phyloP scores from a whole-genome alignment of 2,329 filamentous ascomycete species.

The Magnaporthales sp. region DNA sequence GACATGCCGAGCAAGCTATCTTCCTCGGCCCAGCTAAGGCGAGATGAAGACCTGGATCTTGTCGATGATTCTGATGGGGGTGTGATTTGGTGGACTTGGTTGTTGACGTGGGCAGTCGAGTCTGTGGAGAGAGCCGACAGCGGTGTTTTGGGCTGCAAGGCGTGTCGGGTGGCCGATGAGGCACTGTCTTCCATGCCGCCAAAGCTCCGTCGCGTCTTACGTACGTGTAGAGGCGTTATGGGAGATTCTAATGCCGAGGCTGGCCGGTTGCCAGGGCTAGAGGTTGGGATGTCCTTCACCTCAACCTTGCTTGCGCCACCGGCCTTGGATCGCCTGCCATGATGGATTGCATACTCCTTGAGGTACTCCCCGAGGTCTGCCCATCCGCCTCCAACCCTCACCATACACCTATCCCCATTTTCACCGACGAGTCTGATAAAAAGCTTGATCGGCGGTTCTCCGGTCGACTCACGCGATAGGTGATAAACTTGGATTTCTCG shows the following conservation, averaged over 20 bases:
- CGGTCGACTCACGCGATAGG: constrained; percentile 65
- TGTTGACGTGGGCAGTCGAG: constrained; percentile 10
- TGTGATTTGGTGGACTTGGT: constrained; percentile 21
- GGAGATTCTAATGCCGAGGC: constrained; percentile 24
- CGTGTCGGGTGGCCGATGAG: constrained; percentile 16
- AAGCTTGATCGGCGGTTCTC: constrained; percentile 84
- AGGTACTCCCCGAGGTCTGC: constrained; percentile 92
- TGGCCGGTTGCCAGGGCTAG: constrained; percentile 26
- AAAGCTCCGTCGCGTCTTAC: constrained; percentile 42
- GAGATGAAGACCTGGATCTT: constrained; percentile 43
- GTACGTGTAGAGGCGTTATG: constrained; percentile 42
- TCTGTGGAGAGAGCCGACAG: not conserved
- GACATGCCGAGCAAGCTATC: constrained; percentile 59
- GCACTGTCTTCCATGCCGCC: constrained; percentile 21
- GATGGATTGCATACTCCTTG: constrained; percentile 85
- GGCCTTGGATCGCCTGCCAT: constrained; percentile 59
- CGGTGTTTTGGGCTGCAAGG: not conserved
- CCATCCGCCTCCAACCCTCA: constrained; percentile 97
- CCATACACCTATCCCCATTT: constrained; percentile 88
- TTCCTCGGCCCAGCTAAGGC: constrained; percentile 49
- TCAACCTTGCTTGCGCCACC: constrained; percentile 45
- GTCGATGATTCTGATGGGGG: constrained; percentile 35
- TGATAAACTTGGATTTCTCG: constrained; percentile 86
- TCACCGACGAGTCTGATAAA: constrained; percentile 91
- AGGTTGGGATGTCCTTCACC: constrained; percentile 36